Conservation (phyloP, 2,329 filamentous ascomycete genomes). For the Colletotrichum endophyticum region DNA sequence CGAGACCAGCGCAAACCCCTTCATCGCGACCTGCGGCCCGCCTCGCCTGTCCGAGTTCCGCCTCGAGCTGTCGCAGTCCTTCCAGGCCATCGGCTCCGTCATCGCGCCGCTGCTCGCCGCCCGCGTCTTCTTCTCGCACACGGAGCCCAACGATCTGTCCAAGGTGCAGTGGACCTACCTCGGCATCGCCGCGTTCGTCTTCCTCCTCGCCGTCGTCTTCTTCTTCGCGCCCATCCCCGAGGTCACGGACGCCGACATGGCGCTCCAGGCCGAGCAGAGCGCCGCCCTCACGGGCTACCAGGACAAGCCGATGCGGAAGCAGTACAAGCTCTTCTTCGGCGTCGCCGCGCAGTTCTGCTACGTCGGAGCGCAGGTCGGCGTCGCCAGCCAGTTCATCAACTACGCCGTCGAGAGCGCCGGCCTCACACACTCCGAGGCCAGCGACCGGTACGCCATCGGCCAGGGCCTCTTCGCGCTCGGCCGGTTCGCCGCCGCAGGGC, state of each 20-base stretch:
- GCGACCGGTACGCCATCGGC: constrained; percentile 61
- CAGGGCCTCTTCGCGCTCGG: constrained; percentile 66
- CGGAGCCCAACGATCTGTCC: constrained; percentile 51
- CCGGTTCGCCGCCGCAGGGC: constrained; percentile 60
- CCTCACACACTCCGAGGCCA: constrained; percentile 1
- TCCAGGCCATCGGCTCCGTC: constrained; percentile 63
- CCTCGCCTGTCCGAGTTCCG: constrained; percentile 62
- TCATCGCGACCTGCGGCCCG: constrained; percentile 60
- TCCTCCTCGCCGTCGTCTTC: constrained; percentile 60
- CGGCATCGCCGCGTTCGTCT: constrained; percentile 65
- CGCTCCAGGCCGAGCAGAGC: constrained; percentile 50
- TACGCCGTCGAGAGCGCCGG: constrained; percentile 43
- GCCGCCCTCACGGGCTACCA: constrained; percentile 42
- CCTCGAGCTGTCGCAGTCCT: constrained; percentile 63
- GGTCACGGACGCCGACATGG: constrained; percentile 68
- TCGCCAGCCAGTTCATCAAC: constrained; percentile 61
- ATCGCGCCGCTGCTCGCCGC: constrained; percentile 63
- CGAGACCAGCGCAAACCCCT: constrained; percentile 64
- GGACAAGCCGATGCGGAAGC: constrained; percentile 53
- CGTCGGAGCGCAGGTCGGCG: constrained; percentile 62
- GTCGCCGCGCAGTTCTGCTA: constrained; percentile 69
- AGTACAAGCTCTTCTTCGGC: constrained; percentile 66
- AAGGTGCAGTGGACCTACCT: constrained; percentile 72
- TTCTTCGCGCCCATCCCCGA: constrained; percentile 56
- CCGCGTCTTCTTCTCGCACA: constrained; percentile 66